phyloP scores from a whole-genome alignment of 148 eudicot genomes.

The Chenopodium quinoa region DNA sequence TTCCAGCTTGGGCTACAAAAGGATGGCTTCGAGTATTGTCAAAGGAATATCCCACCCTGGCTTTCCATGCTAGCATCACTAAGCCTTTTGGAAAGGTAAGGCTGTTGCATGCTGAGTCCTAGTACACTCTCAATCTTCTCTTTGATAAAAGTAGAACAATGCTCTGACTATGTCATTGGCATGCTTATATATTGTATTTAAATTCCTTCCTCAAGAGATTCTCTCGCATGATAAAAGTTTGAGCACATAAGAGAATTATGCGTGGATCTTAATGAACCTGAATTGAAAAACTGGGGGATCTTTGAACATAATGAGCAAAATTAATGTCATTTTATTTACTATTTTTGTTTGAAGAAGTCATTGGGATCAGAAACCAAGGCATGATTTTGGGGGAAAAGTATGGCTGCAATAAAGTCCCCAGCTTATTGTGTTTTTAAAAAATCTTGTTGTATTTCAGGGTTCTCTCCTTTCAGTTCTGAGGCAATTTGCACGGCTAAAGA shows the following conservation, averaged over 20 bases:
- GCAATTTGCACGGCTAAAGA: conserved; percentile 82
- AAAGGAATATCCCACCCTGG: conserved; percentile 81
- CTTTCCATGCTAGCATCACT: conserved; percentile 86
- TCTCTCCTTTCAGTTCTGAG: conserved; percentile 85
- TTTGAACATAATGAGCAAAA: not conserved
- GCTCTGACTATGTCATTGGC: not conserved
- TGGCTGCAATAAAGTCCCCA: not conserved
- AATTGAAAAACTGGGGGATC: not conserved
- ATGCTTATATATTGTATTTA: not conserved
- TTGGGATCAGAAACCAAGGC: not conserved
- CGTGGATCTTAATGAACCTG: not conserved
- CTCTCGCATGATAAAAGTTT: not conserved
- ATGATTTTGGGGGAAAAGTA: not conserved
- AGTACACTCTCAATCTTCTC: not conserved
- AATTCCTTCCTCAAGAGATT: not conserved
- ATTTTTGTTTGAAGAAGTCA: not conserved
- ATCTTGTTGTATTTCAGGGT: conserved; percentile 40
- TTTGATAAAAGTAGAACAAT: not conserved
- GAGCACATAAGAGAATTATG: too few relatives aligned
- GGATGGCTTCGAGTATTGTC: conserved; percentile 85
- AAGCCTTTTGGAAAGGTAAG: conserved; percentile 96
- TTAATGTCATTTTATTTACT: not conserved
- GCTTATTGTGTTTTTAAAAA: not conserved
- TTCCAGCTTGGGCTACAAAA: conserved; percentile 97
- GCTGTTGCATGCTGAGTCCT: not conserved